Evolutionary conservation across 2,329 filamentous ascomycete genomes (phyloP).

Genomic region (Neonectria ditissima): DNA sequence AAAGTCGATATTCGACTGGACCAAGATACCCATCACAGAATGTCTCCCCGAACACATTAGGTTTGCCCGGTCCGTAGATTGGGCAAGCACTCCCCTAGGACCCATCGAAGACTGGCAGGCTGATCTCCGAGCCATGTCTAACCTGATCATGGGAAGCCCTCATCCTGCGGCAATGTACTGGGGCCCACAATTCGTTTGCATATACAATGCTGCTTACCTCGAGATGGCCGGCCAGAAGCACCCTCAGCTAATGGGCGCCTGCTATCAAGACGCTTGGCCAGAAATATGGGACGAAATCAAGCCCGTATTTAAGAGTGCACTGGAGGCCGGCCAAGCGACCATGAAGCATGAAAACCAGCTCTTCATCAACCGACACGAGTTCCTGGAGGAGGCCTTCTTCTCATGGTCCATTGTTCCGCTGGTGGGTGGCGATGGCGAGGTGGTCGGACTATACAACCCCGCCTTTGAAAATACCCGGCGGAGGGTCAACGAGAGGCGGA

Average conservation of each 20-base stretch:
- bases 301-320: constrained; percentile 75
- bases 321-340: constrained; percentile 78
- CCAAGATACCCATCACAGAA: constrained; percentile 72
- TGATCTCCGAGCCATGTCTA: constrained; percentile 82
- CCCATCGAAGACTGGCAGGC: constrained; percentile 80
- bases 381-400: constrained; percentile 83
- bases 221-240: constrained; percentile 81
- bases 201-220: constrained; percentile 82
- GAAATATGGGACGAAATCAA: constrained; percentile 81
- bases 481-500: constrained; percentile 82
- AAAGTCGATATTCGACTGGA: constrained; percentile 82
- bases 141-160: constrained; percentile 83
- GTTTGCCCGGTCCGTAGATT: constrained; percentile 78
- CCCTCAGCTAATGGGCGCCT: constrained; percentile 78
- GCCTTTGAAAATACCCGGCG: constrained; percentile 84
- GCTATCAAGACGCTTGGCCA: constrained; percentile 75
- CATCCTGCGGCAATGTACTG: constrained; percentile 84
- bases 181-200: constrained; percentile 74
- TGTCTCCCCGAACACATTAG: constrained; percentile 77
- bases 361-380: constrained; percentile 77
- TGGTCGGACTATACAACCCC: constrained; percentile 83
- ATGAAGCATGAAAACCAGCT: constrained; percentile 88
- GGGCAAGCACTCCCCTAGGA: constrained; percentile 78
- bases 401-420: constrained; percentile 86
- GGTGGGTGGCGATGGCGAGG: constrained; percentile 78